phyloP scores from a whole-genome alignment of 331 rosid genomes.

The Cydonia oblonga region DNA sequence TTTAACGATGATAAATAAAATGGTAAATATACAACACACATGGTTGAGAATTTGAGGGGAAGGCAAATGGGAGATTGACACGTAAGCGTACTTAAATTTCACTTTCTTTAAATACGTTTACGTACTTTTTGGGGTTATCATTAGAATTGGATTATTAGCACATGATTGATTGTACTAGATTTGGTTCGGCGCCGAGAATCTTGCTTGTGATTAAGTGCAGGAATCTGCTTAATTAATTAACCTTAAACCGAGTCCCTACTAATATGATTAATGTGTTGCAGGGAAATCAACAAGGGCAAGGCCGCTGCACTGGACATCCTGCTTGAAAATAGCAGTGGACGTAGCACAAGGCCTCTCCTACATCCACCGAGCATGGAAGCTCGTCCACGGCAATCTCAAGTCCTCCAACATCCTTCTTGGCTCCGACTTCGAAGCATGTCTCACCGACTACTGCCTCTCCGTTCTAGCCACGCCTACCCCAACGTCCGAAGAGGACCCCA shows the following conservation, averaged over 20 bases:
- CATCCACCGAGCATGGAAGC: constrained; percentile 96
- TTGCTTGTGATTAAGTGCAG: constrained; percentile 14
- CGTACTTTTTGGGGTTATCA: not conserved
- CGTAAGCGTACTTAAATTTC: not conserved
- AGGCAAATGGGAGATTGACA: not conserved
- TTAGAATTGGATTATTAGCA: not conserved
- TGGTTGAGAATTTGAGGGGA: not conserved
- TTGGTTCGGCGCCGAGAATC: constrained; percentile 38
- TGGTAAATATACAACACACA: no score
- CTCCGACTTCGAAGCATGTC: constrained; percentile 72
- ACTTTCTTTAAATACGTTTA: no score
- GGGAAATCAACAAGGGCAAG: constrained; percentile 66
- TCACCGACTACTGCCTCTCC: constrained; percentile 78
- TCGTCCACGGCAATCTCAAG: constrained; percentile 86
- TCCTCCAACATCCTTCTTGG: constrained; percentile 79
- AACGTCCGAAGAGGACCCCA: constrained; percentile 23
- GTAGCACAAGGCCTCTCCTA: constrained; percentile 83
- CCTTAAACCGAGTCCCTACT: not conserved
- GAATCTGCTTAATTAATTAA: no score
- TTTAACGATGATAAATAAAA: no score
- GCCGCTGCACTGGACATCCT: constrained; percentile 94
- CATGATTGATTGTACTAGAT: constrained; percentile 5
- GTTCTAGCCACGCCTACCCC: constrained; percentile 24
- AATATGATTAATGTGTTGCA: constrained; percentile 21
- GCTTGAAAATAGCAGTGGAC: constrained; percentile 89